Evolutionary conservation across 106 monocot genomes (phyloP).

Genomic region (Triglochin maritima): DNA sequence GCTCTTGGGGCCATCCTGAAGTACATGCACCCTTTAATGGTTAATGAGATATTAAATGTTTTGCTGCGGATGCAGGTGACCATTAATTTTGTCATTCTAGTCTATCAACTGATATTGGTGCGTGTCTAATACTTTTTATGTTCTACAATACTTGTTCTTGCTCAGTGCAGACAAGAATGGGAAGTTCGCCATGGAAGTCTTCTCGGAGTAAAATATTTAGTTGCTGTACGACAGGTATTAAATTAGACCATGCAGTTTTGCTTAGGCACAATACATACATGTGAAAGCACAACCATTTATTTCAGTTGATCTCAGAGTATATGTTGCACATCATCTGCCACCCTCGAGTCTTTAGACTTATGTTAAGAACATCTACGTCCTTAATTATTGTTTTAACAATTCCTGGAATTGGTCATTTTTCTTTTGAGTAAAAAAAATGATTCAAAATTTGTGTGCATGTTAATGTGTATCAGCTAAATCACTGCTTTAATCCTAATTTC

Average conservation of each 20-base stretch:
- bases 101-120: neutral
- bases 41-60: slow-evolving; percentile 65
- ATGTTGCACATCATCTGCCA: no score
- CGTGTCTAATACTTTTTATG: slow-evolving; percentile 1
- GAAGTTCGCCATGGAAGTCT: slow-evolving; percentile 97
- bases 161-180: slow-evolving; percentile 98
- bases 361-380: no score
- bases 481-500: no score
- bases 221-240: slow-evolving; percentile 75
- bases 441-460: no score
- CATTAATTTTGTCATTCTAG: neutral
- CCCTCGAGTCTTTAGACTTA: no score
- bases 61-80: slow-evolving; percentile 91
- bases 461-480: no score
- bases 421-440: no score
- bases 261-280: neutral
- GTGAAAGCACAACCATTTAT: neutral
- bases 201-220: slow-evolving; percentile 87
- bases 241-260: no score
- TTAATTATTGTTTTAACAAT: no score
- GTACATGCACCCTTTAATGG: slow-evolving; percentile 86
- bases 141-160: slow-evolving; percentile 23
- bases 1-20: slow-evolving; percentile 86
- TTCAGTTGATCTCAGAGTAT: no score
- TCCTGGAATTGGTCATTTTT: no score